A percentile compares a stretch with the other conserved stretches of the same genome.
Evolutionary conservation across 495 filamentous ascomycete species (phyloP).

Genomic region (Lasiosphaeria hispida): DNA sequence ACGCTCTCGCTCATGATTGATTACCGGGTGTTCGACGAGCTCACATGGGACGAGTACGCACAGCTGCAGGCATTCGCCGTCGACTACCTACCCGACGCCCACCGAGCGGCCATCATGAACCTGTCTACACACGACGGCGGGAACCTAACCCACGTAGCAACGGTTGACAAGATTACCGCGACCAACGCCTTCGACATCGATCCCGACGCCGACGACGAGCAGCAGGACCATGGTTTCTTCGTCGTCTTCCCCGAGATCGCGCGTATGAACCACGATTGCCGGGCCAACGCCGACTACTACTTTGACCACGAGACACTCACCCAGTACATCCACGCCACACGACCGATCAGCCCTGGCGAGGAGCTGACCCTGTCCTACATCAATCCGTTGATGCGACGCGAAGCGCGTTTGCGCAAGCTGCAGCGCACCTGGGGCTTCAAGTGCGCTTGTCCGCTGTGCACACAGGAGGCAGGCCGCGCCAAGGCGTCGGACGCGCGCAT

Average conservation of each 20-base stretch:
- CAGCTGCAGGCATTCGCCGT: conserved; percentile 27
- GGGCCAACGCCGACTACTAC: conserved; percentile 43
- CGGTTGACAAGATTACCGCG: conserved; percentile 26
- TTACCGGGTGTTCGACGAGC: conserved; percentile 32
- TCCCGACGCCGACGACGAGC: conserved; percentile 20
- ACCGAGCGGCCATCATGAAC: conserved; percentile 24
- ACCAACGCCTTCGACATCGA: conserved; percentile 40
- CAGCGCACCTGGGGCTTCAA: conserved; percentile 40
- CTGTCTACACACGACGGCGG: conserved; percentile 29
- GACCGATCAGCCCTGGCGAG: conserved; percentile 34
- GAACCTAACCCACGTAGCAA: conserved; percentile 10
- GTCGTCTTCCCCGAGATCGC: conserved; percentile 36
- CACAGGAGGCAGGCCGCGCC: conserved; percentile 14
- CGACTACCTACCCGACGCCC: conserved; percentile 23
- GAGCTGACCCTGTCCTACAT: conserved; percentile 44
- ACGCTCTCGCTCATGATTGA: conserved; percentile 36
- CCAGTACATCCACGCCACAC: conserved; percentile 38
- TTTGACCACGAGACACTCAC: conserved; percentile 34
- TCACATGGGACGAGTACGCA: conserved; percentile 22
- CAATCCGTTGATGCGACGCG: conserved; percentile 32
- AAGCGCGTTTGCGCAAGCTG: conserved; percentile 26
- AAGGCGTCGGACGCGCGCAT: conserved; percentile 36
- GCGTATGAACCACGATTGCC: conserved; percentile 46
- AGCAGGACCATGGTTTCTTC: conserved; percentile 27
- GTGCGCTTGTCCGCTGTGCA: conserved; percentile 37